These are phyloP conservation scores for Cucumis cinereus DNA, from an alignment of 306 rosid species.

Conservation along the genomic window DNA sequence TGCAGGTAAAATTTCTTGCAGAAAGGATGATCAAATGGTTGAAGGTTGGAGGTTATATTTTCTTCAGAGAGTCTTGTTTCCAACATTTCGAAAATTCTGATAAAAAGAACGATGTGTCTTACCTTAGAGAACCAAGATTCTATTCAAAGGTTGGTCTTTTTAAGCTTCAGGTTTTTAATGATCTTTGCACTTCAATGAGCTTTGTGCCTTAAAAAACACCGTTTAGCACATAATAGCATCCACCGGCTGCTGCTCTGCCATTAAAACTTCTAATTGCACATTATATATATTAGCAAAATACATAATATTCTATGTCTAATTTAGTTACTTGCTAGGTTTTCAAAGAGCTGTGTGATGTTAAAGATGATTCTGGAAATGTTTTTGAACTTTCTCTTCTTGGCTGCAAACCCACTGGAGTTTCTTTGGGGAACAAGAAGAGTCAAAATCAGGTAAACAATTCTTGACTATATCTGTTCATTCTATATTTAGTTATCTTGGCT, in stretches of 20 bases:
- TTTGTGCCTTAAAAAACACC: background rate
- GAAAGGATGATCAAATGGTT: slow-evolving; percentile 79
- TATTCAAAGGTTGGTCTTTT: slow-evolving; percentile 57
- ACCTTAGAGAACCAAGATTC: slow-evolving; percentile 79
- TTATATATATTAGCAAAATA: background rate
- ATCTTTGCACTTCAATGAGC: background rate
- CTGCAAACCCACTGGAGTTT: slow-evolving; percentile 84
- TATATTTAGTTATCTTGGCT: background rate
- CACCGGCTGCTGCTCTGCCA: background rate
- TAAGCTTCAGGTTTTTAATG: background rate
- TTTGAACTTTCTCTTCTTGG: slow-evolving; percentile 79
- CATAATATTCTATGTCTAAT: background rate
- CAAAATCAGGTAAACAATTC: slow-evolving; percentile 57
- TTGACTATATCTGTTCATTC: background rate
- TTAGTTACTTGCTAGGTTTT: slow-evolving; percentile 24
- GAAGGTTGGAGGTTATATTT: slow-evolving; percentile 72
- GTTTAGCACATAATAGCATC: background rate
- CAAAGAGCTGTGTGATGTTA: slow-evolving; percentile 34
- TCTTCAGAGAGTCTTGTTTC: slow-evolving; percentile 91
- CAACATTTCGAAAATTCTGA: slow-evolving; percentile 87
- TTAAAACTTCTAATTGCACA: background rate
- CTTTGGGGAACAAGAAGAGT: slow-evolving; percentile 73
- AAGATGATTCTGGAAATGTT: slow-evolving; percentile 44
- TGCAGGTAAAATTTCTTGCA: slow-evolving; percentile 55
- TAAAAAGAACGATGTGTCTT: slow-evolving; percentile 69